A percentile compares a stretch with the other conserved stretches of the same genome.
Evolutionary conservation across 75 land plant species (phyloP).

Genomic region (Sequoiadendron giganteum): DNA sequence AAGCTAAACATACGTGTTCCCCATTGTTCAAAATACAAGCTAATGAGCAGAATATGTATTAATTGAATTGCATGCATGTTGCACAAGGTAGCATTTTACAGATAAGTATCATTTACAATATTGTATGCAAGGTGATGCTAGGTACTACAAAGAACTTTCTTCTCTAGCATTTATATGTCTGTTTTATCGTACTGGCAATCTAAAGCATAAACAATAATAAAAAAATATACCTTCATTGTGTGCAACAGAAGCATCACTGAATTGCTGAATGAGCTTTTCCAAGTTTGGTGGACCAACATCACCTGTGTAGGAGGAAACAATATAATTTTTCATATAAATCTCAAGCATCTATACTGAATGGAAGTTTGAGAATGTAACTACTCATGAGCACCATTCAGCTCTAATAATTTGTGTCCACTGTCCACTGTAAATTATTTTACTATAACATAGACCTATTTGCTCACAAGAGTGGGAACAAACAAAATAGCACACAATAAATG

Average conservation of each 20-base stretch:
- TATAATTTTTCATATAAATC: neutral
- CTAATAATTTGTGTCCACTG: neutral
- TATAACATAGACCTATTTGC: neutral
- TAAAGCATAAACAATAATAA: neutral
- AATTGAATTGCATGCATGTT: neutral
- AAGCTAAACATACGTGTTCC: neutral
- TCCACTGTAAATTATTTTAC: neutral
- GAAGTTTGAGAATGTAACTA: neutral
- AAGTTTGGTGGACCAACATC: slow-evolving; percentile 12
- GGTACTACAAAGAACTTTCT: neutral
- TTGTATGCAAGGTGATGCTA: neutral
- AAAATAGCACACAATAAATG: neutral
- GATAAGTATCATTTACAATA: slow-evolving; percentile 1
- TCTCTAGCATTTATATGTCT: neutral
- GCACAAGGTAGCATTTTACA: neutral
- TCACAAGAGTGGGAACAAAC: neutral
- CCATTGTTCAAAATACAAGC: neutral
- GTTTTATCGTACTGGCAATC: neutral
- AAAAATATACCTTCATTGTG: neutral
- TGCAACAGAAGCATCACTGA: slow-evolving; percentile 6
- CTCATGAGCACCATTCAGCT: neutral
- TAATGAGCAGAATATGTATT: neutral
- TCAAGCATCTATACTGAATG: neutral
- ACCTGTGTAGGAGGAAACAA: neutral
- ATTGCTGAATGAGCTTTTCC: slow-evolving; percentile 7